phyloP scores from a whole-genome alignment of 208 protist genomes.

The Tetramitus jugosus region DNA sequence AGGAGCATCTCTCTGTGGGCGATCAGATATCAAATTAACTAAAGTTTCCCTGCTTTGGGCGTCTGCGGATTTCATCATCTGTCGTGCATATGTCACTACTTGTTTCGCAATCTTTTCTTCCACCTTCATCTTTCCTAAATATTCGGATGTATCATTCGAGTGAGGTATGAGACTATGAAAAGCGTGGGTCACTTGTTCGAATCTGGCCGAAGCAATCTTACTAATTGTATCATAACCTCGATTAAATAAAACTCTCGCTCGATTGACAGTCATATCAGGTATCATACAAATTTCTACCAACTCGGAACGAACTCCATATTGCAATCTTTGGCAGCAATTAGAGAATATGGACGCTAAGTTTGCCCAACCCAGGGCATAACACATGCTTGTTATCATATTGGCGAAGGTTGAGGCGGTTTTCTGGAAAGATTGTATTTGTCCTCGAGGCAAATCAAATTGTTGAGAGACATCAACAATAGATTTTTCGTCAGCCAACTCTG shows the following conservation, averaged over 20 bases:
- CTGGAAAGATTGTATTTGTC: background rate
- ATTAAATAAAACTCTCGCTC: conserved; percentile 44
- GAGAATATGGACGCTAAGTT: background rate
- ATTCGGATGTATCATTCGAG: too few species aligned
- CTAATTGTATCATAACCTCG: conserved; percentile 35
- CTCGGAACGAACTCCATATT: background rate
- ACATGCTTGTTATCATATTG: background rate
- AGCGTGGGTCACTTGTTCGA: too few species aligned
- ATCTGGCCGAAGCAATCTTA: background rate
- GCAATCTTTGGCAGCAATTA: background rate
- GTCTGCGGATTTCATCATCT: too few species aligned
- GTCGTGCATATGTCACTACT: too few species aligned
- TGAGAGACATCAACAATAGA: background rate
- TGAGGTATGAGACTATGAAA: too few species aligned
- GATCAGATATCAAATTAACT: too few species aligned
- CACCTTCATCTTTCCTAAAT: too few species aligned
- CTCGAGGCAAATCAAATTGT: background rate
- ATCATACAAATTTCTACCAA: conserved; percentile 77
- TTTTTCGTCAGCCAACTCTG: conserved; percentile 45
- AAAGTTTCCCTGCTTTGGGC: too few species aligned
- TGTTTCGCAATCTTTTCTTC: too few species aligned
- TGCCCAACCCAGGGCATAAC: background rate
- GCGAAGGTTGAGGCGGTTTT: background rate
- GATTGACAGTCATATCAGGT: conserved; percentile 35
- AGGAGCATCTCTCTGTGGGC: too few species aligned